Base-by-base conservation (phyloP, 495 filamentous ascomycete genomes). In the Aspergillus nanangensis region DNA sequence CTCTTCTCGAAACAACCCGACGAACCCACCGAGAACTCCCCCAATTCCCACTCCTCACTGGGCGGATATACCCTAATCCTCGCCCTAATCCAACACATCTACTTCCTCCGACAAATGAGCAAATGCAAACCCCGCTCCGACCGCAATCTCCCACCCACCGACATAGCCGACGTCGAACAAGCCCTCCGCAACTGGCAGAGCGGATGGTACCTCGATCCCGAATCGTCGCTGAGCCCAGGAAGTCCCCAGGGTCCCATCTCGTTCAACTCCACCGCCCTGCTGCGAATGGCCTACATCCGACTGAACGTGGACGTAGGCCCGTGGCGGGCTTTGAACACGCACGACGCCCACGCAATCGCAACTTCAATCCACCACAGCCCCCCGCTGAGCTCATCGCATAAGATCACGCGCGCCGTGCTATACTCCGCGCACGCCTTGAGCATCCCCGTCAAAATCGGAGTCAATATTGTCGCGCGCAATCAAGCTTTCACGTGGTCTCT, bases 161-260 rank as follows among this genome's bases (percentile, higher is more conserved):
- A 81, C 27, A 68, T 78, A 5, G 67, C 74, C 18, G 69, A 71
- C 21, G 62, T 79, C 21, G 66, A 69, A 27, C 69, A 69, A 44
- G 78, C 77, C 33, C 58, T 54, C 35, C 14, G 48, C 14, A 45
- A 41, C 42, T 66, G 65, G 65, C 55, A 63, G 33, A 21, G 10
- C 2, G 44, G 36, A 24, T 69, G 65, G 65, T 41, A 58, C 17
- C 41, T 34, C 1, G 53, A 35, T 11, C 41, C 48, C 11, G 62
- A 66, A 34, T 60, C 61, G 3, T 47, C 36, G 11, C 29, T 66
- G 13, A 58, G 57, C 40, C 62, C 60, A 1, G 38, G 31, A 21
- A 53, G 43, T 9, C 57, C 57, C 1, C 43, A 81, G 80, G 64
- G 60, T 7, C 63, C 66, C 10, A 38, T 70, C 7, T 58, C 54